Base-by-base conservation (phyloP, 2,329 filamentous ascomycete genomes). In the Alternaria angustiovoidea region DNA sequence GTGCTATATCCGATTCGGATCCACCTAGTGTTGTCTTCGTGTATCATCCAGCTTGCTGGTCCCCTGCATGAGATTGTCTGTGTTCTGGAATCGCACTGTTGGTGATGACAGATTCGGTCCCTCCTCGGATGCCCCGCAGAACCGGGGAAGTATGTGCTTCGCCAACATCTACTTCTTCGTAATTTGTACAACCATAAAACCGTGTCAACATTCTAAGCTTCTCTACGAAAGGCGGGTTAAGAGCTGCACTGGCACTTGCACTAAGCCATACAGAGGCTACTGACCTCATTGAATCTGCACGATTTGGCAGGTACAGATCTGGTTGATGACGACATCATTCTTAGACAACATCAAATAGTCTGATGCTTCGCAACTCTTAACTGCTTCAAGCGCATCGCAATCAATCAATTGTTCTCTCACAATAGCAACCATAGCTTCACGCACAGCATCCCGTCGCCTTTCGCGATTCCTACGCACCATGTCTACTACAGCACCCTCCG, bases 391-490 rank as follows among this genome's bases (percentile, higher is more conserved):
- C 28, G 28, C 51, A 47, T 49, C 59, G 52, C 51, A 34, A 53
- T 36, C 43, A 41, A 54, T 8, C n/a, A 39, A 18, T 16, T 5
- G 51, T 24, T 26, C 16, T 39, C 46, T 30, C 39, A 62, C 53
- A 48, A 61, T 63, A 70, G 72, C 70, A 69, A 81, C 28, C 65
- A 81, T 81, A 79, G 78, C 78, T 77, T 78, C 77, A 56, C 64
- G 61, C 57, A 66, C 61, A 52, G 62, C 69, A 61, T 58, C 70
- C 54, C 68, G 74, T 57, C 80, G 80, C 54, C 77, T 83, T 47
- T 72, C 75, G 65, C 75, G 75, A 61, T 67, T 83, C 55, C 69
- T 79, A 54, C 75, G 67, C 75, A 81, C 76, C 59, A 83, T 84
- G 81, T 79, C 82, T 44, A 77, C 81, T 30, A 83, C 81, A 44